phyloP scores from a whole-genome alignment of 2,329 filamentous ascomycete genomes.

The Cadophora gregata region DNA sequence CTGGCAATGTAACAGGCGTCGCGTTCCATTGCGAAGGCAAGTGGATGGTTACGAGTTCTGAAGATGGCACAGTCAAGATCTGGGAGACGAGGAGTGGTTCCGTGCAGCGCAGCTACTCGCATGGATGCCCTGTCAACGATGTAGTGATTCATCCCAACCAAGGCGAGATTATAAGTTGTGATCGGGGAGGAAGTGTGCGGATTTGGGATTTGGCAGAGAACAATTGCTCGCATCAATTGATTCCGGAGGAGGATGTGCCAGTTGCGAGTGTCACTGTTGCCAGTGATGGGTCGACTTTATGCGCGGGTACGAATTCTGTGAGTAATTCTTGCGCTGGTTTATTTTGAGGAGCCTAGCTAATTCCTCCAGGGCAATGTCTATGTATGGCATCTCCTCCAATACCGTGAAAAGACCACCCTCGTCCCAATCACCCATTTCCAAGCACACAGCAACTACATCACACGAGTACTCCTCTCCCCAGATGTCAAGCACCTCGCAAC shows the following conservation, averaged over 20 bases:
- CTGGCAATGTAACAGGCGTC: conserved; percentile 93
- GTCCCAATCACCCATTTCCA: conserved; percentile 75
- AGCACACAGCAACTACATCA: conserved; percentile 76
- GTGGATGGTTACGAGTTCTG: conserved; percentile 99
- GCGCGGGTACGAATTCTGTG: conserved; percentile 90
- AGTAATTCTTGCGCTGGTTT: conserved; percentile 38
- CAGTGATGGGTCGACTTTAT: conserved; percentile 89
- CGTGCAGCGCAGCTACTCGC: conserved; percentile 91
- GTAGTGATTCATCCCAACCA: conserved; percentile 99
- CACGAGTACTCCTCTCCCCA: conserved; percentile 73
- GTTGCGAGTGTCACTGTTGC: conserved; percentile 96
- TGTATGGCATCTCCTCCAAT: conserved; percentile 90
- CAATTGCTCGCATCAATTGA: conserved; percentile 93
- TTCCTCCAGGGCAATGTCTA: conserved; percentile 84
- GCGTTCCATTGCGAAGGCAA: conserved; percentile 99
- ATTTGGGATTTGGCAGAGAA: conserved; percentile 98
- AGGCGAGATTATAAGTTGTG: conserved; percentile 96
- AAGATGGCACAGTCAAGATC: conserved; percentile 70
- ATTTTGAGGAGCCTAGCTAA: conserved; percentile 11
- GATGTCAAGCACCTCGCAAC: conserved; percentile 78
- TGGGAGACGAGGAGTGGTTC: conserved; percentile 45
- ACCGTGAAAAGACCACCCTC: conserved; percentile 69
- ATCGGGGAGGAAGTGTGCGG: conserved; percentile 87
- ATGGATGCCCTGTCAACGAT: conserved; percentile 90
- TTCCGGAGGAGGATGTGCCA: conserved; percentile 93